A percentile compares a stretch with the other conserved stretches of the same genome.
phyloP scores from a whole-genome alignment of 768 basidiomycete species.

The Leucogyrophana mollusca region DNA sequence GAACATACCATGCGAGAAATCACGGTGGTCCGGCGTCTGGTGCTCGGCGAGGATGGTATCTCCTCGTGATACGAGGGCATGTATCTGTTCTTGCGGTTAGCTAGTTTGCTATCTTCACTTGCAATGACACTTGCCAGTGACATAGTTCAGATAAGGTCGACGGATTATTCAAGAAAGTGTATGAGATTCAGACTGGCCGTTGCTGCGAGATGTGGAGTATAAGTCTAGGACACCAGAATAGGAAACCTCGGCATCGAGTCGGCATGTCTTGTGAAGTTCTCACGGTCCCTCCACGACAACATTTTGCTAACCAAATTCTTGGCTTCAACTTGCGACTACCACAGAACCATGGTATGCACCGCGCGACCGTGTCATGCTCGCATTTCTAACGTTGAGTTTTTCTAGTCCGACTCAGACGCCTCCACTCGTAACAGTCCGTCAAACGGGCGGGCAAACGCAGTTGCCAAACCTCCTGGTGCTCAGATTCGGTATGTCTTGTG shows the following conservation, averaged over 20 bases:
- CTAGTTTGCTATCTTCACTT: not conserved
- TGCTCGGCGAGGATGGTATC: constrained; percentile 85
- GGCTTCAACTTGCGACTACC: constrained; percentile 6
- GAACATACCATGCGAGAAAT: constrained; percentile 89
- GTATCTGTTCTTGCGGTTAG: constrained; percentile 50
- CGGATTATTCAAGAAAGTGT: not conserved
- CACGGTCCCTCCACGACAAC: constrained; percentile 25
- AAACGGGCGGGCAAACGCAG: constrained; percentile 42
- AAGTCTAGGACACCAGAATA: not conserved
- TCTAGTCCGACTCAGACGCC: constrained; percentile 80
- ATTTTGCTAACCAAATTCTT: constrained; percentile 1
- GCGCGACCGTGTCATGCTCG: not conserved
- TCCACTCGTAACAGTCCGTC: constrained; percentile 44
- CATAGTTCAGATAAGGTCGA: no score
- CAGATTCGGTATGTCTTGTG: constrained; percentile 66
- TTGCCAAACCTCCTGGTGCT: constrained; percentile 75
- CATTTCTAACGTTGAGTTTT: not conserved
- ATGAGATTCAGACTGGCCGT: not conserved
- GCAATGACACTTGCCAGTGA: constrained; percentile 26
- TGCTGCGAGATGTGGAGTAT: not conserved
- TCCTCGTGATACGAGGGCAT: constrained; percentile 80
- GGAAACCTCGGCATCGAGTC: not conserved
- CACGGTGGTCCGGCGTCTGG: constrained; percentile 65
- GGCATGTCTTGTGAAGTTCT: constrained; percentile 11
- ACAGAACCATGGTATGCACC: constrained; percentile 32